phyloP scores from a whole-genome alignment of 1,139 yeast genomes.

The Pichia sp. region DNA sequence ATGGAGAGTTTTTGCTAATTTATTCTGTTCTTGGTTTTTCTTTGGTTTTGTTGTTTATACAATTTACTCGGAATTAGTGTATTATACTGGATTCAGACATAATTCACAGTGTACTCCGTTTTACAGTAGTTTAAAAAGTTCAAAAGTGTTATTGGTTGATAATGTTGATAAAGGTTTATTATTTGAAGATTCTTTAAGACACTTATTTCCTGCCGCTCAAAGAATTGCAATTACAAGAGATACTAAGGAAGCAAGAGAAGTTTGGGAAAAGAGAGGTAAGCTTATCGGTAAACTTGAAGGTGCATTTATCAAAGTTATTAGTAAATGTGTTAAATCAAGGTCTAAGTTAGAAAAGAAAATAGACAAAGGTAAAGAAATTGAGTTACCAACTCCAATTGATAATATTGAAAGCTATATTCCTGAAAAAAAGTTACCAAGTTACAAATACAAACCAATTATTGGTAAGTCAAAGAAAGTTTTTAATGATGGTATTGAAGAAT shows the following conservation, averaged over 20 bases:
- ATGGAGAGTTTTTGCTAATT: slow-evolving; percentile 78
- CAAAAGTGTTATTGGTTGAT: slow-evolving; percentile 76
- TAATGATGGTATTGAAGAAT: slow-evolving; percentile 56
- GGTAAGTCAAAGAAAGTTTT: slow-evolving; percentile 87
- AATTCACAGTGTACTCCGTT: slow-evolving; percentile 77
- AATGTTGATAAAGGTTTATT: slow-evolving; percentile 63
- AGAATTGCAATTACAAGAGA: slow-evolving; percentile 73
- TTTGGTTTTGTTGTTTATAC: slow-evolving; percentile 65
- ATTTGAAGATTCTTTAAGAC: slow-evolving; percentile 56
- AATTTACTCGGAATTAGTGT: slow-evolving; percentile 75
- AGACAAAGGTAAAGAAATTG: slow-evolving; percentile 12
- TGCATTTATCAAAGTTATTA: slow-evolving; percentile 58
- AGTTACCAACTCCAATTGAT: slow-evolving; percentile 39
- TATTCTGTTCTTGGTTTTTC: slow-evolving; percentile 70
- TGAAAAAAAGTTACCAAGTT: slow-evolving; percentile 69
- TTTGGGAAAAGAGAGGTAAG: slow-evolving; percentile 55
- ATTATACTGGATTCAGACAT: slow-evolving; percentile 71
- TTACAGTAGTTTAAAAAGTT: slow-evolving; percentile 64
- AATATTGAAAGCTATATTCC: slow-evolving; percentile 65
- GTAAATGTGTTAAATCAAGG: slow-evolving; percentile 54
- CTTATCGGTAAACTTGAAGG: slow-evolving; percentile 61
- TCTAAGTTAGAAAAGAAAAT: slow-evolving; percentile 55
- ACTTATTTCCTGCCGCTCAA: slow-evolving; percentile 62
- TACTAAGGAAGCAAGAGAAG: slow-evolving; percentile 48
- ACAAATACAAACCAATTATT: slow-evolving; percentile 54